phyloP scores from a whole-genome alignment of 2,329 filamentous ascomycete genomes.

The Zasmidium angulare region DNA sequence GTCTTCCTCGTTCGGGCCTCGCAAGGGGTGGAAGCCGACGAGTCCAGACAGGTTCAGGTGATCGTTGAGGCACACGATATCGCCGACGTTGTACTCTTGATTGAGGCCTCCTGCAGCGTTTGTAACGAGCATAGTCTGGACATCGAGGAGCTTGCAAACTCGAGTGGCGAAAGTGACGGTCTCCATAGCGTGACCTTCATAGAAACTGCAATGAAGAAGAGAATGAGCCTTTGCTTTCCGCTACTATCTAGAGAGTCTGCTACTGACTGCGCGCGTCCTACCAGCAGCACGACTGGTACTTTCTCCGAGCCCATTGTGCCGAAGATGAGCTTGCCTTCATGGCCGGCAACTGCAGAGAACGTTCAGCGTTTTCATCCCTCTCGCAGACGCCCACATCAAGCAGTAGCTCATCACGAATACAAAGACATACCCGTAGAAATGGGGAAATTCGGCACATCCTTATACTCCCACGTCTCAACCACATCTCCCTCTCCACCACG shows the following conservation, averaged over 20 bases:
- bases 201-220: constrained; percentile 52
- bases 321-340: constrained; percentile 66
- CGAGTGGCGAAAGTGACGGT: constrained; percentile 63
- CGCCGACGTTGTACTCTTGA: constrained; percentile 62
- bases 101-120: constrained; percentile 68
- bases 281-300: constrained; percentile 61
- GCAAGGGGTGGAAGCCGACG: constrained; percentile 60
- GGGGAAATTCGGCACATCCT: constrained; percentile 62
- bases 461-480: constrained; percentile 55
- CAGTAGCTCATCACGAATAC: background rate
- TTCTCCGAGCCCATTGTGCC: constrained; percentile 54
- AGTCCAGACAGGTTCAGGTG: constrained; percentile 65
- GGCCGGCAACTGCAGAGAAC: constrained; percentile 52
- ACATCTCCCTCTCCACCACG: constrained; percentile 38
- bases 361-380: constrained; percentile 3
- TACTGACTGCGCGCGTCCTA: constrained; percentile 64
- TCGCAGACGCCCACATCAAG: too few relatives aligned
- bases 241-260: constrained; percentile 16
- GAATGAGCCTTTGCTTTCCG: constrained; percentile 13
- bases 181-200: constrained; percentile 65
- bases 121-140: constrained; percentile 63
- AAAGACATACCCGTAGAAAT: constrained; percentile 55
- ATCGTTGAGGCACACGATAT: constrained; percentile 66
- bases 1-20: constrained; percentile 62
- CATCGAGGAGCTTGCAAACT: constrained; percentile 62